Conservation (phyloP, 495 filamentous ascomycete species). For the Penicillium lagena region DNA sequence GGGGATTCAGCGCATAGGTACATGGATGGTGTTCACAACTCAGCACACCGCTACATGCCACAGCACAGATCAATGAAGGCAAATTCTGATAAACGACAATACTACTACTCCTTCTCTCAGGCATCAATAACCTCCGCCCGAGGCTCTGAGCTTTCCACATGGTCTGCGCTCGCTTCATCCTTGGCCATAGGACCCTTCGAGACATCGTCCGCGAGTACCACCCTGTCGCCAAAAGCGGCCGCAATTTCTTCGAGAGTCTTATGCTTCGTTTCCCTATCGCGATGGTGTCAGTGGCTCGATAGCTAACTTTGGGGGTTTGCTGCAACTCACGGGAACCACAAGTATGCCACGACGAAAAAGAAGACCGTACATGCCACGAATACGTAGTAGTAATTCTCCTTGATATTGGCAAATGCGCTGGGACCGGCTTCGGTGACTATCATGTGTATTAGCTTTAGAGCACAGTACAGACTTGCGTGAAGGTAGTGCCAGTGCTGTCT, state of each 20-base stretch:
- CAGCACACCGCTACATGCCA: too few relatives aligned
- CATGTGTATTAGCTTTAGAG: neutral
- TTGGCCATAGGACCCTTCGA: constrained; percentile 1
- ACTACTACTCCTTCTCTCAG: neutral
- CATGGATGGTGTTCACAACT: too few relatives aligned
- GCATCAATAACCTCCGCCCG: neutral
- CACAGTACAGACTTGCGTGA: neutral
- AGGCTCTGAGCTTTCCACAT: constrained; percentile 12
- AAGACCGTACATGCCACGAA: constrained; percentile 46
- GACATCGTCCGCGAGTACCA: constrained; percentile 34
- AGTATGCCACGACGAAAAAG: constrained; percentile 45
- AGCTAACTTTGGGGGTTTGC: neutral
- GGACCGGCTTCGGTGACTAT: constrained; percentile 52
- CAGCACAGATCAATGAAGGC: too few relatives aligned
- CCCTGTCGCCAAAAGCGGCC: constrained; percentile 49
- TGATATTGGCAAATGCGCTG: constrained; percentile 51
- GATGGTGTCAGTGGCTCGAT: neutral
- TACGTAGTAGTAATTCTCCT: constrained; percentile 57
- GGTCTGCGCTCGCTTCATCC: constrained; percentile 11
- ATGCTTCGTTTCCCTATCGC: constrained; percentile 41
- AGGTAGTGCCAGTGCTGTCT: constrained; percentile 5
- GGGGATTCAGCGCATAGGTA: too few relatives aligned
- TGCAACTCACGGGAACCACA: constrained; percentile 45
- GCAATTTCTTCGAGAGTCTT: constrained; percentile 56
- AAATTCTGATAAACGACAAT: neutral